phyloP scores from a whole-genome alignment of 768 basidiomycete genomes.

The Podaxis sp. region DNA sequence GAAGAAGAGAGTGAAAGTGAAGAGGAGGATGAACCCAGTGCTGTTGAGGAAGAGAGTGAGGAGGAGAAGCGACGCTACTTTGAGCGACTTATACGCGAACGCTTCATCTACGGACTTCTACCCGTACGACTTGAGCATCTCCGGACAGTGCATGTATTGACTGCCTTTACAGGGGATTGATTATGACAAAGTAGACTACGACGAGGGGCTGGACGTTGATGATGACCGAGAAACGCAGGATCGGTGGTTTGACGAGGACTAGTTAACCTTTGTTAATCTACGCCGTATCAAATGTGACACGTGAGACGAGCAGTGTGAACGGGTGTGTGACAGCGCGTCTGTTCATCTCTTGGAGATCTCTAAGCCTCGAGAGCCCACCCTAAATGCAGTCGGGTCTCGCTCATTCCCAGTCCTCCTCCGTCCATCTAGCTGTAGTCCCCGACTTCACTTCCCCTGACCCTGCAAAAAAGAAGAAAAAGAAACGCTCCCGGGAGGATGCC shows the following conservation, averaged over 20 bases:
- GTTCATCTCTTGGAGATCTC: conserved; percentile 10
- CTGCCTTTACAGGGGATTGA: conserved; percentile 50
- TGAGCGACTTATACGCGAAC: conserved; percentile 60
- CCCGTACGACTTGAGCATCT: conserved; percentile 44
- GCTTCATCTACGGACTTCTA: conserved; percentile 73
- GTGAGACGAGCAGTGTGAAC: background rate
- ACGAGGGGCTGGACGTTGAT: conserved; percentile 61
- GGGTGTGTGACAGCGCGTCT: conserved; percentile 15
- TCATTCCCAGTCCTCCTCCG: conserved; percentile 20
- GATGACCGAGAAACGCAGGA: conserved; percentile 64
- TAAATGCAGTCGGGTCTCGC: conserved; percentile 35
- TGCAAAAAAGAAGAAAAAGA: conserved; percentile 40
- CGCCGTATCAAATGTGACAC: background rate
- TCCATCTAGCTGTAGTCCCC: conserved; percentile 17
- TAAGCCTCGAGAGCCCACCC: conserved; percentile 37
- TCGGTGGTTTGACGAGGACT: conserved; percentile 73
- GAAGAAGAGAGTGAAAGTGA: conserved; percentile 53
- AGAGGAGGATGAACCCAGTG: conserved; percentile 16
- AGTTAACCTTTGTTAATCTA: conserved; percentile 24
- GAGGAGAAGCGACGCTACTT: conserved; percentile 53
- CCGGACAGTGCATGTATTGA: background rate
- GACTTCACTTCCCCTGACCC: conserved; percentile 12
- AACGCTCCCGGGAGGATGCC: conserved; percentile 30
- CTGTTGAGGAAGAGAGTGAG: conserved; percentile 38
- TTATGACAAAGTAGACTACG: conserved; percentile 75